Evolutionary conservation across 768 basidiomycete genomes (phyloP), one percentile per base, ranked within the genome.

Genomic region (Suillus subalutaceus): DNA sequence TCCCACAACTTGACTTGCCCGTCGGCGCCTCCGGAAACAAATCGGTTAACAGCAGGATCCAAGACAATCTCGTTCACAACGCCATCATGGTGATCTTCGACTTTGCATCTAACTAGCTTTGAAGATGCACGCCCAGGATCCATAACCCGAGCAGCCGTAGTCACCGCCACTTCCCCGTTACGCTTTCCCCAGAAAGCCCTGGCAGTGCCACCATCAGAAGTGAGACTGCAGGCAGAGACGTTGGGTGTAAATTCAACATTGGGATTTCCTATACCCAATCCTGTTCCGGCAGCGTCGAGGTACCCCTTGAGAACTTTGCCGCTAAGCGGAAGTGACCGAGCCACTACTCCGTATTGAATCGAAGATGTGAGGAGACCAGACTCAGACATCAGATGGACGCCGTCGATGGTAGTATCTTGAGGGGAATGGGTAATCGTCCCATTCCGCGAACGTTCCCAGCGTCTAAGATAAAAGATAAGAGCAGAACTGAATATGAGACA

Each of bases 1-100:
- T 90, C 84, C 93, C 93, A 94, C 3, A 95, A 67, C 73, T 93
- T 94, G 69, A 92, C 82, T 30, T 79, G 76, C 0, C 91, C 91
- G 69, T 94, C 91, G 1, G 79, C 72, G 6, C 85, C 87, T 1
- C 79, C 88, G 6, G 88, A 90, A 44, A 86, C 75, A 46, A 87
- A 82, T 1, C 72, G 72, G 8, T 71, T 68, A 1, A 72, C 73
- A 18, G 56, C 66, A 20, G 76, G 73, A 66, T 84, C 83, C 83
- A 89, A 92, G 4, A 82, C 72, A 6, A 86, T 80, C 66, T 89
- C 84, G 12, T 81, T 71, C 4, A 94, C 88, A 0, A 78, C 73
- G 7, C 86, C 88, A n/a, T 82, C 79, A 67, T 94, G 93, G 60
- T 86, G 81, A 43, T 94, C 90, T 6, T 73, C 71, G n/a, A 85